Evolutionary conservation across 1,284 basidiomycete species (phyloP).

Genomic region (Polyporus tsugae): DNA sequence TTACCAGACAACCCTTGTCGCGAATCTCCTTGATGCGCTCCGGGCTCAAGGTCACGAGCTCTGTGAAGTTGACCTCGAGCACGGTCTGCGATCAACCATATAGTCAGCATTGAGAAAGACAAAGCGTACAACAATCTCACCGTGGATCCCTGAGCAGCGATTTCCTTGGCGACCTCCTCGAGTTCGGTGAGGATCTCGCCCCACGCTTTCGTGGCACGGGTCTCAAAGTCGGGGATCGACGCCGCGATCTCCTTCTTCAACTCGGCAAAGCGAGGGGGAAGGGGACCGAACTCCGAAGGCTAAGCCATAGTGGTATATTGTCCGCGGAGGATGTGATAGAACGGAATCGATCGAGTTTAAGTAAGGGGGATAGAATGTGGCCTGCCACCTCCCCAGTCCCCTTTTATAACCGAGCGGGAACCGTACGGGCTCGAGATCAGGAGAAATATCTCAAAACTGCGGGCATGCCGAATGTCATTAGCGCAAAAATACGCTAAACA

Average conservation of each 20-base stretch:
- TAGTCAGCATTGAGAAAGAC: neutral
- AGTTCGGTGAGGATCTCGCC: constrained; percentile 61
- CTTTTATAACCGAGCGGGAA: neutral
- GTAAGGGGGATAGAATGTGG: too few relatives aligned
- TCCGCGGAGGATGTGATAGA: too few relatives aligned
- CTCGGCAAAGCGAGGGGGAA: constrained; percentile 55
- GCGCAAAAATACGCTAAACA: neutral
- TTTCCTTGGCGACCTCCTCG: constrained; percentile 50
- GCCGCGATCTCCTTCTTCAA: constrained; percentile 64
- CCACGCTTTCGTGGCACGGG: constrained; percentile 63
- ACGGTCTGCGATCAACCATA: constrained; percentile 46
- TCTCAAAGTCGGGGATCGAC: constrained; percentile 59
- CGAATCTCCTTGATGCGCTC: constrained; percentile 61
- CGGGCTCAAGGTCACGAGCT: constrained; percentile 54
- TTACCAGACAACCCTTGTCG: constrained; percentile 66
- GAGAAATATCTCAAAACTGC: neutral
- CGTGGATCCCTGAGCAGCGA: constrained; percentile 55
- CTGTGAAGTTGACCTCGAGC: constrained; percentile 66
- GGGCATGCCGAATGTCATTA: neutral
- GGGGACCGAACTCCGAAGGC: constrained; percentile 38
- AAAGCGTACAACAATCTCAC: constrained; percentile 45
- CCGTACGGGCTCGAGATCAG: neutral
- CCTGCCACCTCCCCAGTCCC: neutral
- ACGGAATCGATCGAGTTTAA: too few relatives aligned
- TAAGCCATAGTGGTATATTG: neutral